Base-by-base conservation (phyloP, 805 yeast species). In the Myxozyma neotropica region DNA sequence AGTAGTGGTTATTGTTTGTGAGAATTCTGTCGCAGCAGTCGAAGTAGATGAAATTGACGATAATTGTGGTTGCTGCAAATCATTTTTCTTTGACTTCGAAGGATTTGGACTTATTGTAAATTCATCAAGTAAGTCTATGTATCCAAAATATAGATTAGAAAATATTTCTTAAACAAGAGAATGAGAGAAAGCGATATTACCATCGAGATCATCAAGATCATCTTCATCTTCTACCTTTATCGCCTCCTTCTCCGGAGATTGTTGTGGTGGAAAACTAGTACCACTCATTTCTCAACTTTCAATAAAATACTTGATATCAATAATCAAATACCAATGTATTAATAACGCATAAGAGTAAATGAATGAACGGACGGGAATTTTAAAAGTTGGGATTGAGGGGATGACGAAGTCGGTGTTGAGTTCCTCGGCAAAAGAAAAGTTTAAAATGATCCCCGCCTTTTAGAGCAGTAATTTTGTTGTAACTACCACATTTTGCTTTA, bases 61-160 rank as follows among this genome's bases (percentile, higher is more conserved):
- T n/a, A n/a, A n/a, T n/a, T n/a, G n/a, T n/a, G n/a, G n/a, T n/a
- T n/a, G n/a, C n/a, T n/a, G n/a, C n/a, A n/a, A n/a, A n/a, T n/a
- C n/a, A n/a, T n/a, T n/a, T 35, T 33, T 15, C 42, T 21, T n/a
- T 23, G 10, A n/a, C 36, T 19, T 26, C 15, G 5, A n/a, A n/a
- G 29, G 19, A 4, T 49, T 29, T 23, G 50, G 36, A 21, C 29
- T 48, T 19, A 52, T 42, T n/a, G 61, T 40, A 8, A 88, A 88
- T 63, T 91, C 97, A 69, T 91, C 96, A 53, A 93, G 77, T 60
- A 89, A 78, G 68, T 89, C 96, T 66, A 36, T 12, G n/a, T 23
- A 44, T 26, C 27, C n/a, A n/a, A n/a, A n/a, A n/a, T n/a, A n/a
- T n/a, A n/a, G n/a, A n/a, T n/a, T n/a, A n/a, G n/a, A n/a, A n/a